Conservation (phyloP, 177 flowering plant genomes). For the Vitis hybrid region DNA sequence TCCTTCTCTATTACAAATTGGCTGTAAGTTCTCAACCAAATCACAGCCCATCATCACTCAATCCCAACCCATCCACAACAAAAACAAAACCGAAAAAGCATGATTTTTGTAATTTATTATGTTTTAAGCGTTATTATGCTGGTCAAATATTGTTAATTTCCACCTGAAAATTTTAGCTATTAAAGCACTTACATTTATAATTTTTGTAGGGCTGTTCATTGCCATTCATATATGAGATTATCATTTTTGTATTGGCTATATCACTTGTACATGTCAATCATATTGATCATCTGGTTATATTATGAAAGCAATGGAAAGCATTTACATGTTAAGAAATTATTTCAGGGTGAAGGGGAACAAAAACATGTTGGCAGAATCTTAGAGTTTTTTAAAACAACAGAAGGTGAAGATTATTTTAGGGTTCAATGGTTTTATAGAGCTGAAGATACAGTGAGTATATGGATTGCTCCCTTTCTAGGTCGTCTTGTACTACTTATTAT, state of each 20-base stretch:
- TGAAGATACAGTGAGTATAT: slow-evolving; percentile 75
- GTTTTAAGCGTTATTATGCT: too few species aligned
- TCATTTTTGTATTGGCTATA: background rate
- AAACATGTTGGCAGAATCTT: slow-evolving; percentile 73
- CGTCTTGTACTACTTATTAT: slow-evolving; percentile 5
- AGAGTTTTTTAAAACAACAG: slow-evolving; percentile 78
- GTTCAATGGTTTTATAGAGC: slow-evolving; percentile 92
- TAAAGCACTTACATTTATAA: too few species aligned
- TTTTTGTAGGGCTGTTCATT: too few species aligned
- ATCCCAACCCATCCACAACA: too few species aligned
- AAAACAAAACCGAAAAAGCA: too few species aligned
- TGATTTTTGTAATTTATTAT: too few species aligned
- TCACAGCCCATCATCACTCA: too few species aligned
- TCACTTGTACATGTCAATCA: background rate
- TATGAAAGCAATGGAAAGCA: slow-evolving; percentile 9
- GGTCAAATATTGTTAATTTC: too few species aligned
- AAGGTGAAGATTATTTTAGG: slow-evolving; percentile 67
- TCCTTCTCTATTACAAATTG: too few species aligned
- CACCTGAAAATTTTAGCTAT: too few species aligned
- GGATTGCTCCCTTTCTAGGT: slow-evolving; percentile 5
- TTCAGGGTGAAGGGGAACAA: slow-evolving; percentile 65
- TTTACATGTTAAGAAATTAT: slow-evolving; percentile 18
- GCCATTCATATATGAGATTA: too few species aligned
- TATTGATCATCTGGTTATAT: background rate
- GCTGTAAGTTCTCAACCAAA: too few species aligned